Base-by-base conservation (phyloP, 441 rosid species). In the Hypseocharis bilobata region DNA sequence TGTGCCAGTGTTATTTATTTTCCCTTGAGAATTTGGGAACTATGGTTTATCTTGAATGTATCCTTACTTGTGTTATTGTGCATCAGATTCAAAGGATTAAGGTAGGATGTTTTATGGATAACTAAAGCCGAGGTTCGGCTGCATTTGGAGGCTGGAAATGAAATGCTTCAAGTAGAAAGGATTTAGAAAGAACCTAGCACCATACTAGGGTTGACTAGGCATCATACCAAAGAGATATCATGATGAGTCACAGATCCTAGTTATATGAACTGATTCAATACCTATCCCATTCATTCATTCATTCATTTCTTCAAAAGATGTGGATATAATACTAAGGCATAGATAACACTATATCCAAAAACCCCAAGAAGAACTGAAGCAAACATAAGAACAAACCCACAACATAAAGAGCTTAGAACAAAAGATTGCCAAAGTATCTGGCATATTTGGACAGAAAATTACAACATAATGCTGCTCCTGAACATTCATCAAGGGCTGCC, bases 211-310 rank as follows among this genome's bases (percentile, higher is more conserved):
- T 54, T 54, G 5, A 54, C 19, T 56, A 56, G 5, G 60, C 32
- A 55, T 25, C 60, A 26, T 26, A 57, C 23, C 36, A 57, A 57
- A 57, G 28, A 6, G 7, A 27, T 29, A 16, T 57, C n/a, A 28
- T 28, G 13, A 57, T 57, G 30, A 30, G 62, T 29, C 62, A 57
- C 20, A 4, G 23, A 57, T 57, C 36, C 4, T 52, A 5, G 11
- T 30, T 57, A 29, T 56, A 56, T 34, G 60, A 56, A 56, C n/a
- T 56, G 34, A 27, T 56, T 57, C 62, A 28, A 22, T 5, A 5
- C 38, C 19, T 27, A 57, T 30, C 17, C 29, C 5, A 17, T 57
- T 29, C 11, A 16, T 29, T 57, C 5, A 17, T 57, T 29, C 11
- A 16, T 29, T 57, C 62, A 29, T 28, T 57, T 57, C 23, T 27